Conservation (phyloP, 495 filamentous ascomycete species). For the Penicillium cinerascens region DNA sequence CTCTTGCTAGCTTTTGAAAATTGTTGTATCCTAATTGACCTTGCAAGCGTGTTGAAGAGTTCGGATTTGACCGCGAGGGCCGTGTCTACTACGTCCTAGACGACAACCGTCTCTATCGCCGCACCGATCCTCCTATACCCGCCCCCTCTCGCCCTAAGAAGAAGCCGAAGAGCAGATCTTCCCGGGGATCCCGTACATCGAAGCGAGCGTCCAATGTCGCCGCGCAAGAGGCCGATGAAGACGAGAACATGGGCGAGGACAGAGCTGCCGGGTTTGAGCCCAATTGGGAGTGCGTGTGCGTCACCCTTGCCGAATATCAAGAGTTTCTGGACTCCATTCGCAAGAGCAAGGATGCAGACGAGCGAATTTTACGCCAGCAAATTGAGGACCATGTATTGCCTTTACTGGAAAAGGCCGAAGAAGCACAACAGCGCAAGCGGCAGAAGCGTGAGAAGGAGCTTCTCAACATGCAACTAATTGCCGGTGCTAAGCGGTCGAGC, state of each 20-base stretch:
- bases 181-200: constrained; percentile 62
- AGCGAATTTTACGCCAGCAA: constrained; percentile 67
- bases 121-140: constrained; percentile 63
- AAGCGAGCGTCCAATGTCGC: constrained; percentile 62
- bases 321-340: constrained; percentile 66
- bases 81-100: constrained; percentile 87
- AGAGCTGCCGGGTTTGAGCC: constrained; percentile 34
- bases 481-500: constrained; percentile 90
- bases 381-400: constrained; percentile 75
- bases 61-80: constrained; percentile 82
- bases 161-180: constrained; percentile 74
- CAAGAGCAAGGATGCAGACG: constrained; percentile 74
- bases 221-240: constrained; percentile 53
- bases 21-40: constrained; percentile 8
- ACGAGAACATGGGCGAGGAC: constrained; percentile 31
- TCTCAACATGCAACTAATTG: constrained; percentile 74
- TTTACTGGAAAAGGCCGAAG: constrained; percentile 76
- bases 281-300: constrained; percentile 88
- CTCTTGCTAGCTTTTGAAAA: background rate
- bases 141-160: constrained; percentile 58
- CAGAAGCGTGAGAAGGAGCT: constrained; percentile 78
- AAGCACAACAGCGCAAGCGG: constrained; percentile 58
- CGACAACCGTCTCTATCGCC: constrained; percentile 88
- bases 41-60: constrained; percentile 81
- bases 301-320: constrained; percentile 72